Evolutionary conservation across 202 grass and related monocot species (phyloP).

Genomic region (Digitaria exilis): DNA sequence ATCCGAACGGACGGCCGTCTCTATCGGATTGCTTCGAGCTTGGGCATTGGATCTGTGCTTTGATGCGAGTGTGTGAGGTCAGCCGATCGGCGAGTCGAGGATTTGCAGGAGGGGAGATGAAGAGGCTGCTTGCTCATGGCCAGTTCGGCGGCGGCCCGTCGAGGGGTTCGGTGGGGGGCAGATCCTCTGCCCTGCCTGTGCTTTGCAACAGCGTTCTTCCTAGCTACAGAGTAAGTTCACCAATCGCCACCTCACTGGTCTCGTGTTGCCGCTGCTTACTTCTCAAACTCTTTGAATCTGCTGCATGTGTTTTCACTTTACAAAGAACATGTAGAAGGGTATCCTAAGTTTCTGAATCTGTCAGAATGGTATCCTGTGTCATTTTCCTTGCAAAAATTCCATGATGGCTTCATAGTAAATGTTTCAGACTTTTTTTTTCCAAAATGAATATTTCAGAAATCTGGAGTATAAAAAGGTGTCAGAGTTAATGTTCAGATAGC

Average conservation of each 20-base stretch:
- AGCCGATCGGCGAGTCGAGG: not conserved
- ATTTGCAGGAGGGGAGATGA: conserved; percentile 13
- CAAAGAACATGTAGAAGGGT: not conserved
- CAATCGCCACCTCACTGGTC: not conserved
- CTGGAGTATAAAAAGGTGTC: no score
- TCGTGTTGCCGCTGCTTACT: not conserved
- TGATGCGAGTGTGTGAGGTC: not conserved
- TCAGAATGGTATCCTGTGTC: not conserved
- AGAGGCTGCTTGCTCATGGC: conserved; percentile 48
- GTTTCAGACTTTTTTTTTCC: no score
- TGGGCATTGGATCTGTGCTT: not conserved
- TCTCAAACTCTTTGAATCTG: not conserved
- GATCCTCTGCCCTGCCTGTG: not conserved
- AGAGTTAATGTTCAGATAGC: conserved; percentile 2
- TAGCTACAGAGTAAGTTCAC: conserved; percentile 33
- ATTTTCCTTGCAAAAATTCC: not conserved
- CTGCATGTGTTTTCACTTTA: not conserved
- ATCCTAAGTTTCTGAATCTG: not conserved
- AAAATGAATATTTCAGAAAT: no score
- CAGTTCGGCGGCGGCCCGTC: not conserved
- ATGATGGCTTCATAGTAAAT: no score
- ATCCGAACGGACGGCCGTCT: not conserved
- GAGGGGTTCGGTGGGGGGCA: not conserved
- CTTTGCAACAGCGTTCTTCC: conserved; percentile 12
- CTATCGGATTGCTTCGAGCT: conserved; percentile 18